These are phyloP conservation scores for Bonia amplexicaulis DNA, from an alignment of 176 grass and related monocot genomes.

Conservation along the genomic window DNA sequence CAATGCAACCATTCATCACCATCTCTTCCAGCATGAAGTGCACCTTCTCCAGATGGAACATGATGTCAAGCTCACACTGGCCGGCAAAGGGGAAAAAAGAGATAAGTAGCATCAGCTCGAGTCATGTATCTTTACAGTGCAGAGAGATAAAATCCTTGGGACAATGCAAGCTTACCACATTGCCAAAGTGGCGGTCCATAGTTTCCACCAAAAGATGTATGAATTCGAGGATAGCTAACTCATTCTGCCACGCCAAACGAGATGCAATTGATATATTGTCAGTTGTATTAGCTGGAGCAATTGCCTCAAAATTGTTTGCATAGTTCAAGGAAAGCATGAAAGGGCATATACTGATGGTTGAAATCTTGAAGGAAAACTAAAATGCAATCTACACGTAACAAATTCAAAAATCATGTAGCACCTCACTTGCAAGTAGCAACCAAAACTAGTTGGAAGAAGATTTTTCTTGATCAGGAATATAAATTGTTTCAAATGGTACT, in stretches of 20 bases:
- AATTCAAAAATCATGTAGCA: not conserved
- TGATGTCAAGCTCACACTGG: constrained; percentile 90
- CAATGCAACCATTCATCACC: constrained; percentile 97
- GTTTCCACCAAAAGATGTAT: constrained; percentile 97
- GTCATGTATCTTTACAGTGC: not conserved
- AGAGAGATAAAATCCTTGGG: not conserved
- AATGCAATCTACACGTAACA: not conserved
- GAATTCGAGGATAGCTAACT: constrained; percentile 91
- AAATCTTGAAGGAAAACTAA: not conserved
- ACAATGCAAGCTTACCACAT: constrained; percentile 58
- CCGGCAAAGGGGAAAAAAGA: not conserved
- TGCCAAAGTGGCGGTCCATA: constrained; percentile 94
- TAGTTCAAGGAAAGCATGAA: not conserved
- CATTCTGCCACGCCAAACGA: constrained; percentile 52
- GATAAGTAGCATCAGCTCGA: not conserved
- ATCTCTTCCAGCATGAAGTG: constrained; percentile 99
- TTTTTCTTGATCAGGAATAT: not conserved
- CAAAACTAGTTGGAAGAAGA: not conserved
- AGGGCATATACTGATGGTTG: not conserved
- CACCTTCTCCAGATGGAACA: constrained; percentile 97
- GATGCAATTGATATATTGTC: not conserved
- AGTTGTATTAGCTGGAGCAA: not conserved
- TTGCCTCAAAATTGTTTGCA: not conserved
- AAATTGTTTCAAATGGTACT: not conserved
- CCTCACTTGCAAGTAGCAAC: not conserved